Conservation (phyloP, 2,329 filamentous ascomycete genomes). For the Paecilomyces formosus region DNA sequence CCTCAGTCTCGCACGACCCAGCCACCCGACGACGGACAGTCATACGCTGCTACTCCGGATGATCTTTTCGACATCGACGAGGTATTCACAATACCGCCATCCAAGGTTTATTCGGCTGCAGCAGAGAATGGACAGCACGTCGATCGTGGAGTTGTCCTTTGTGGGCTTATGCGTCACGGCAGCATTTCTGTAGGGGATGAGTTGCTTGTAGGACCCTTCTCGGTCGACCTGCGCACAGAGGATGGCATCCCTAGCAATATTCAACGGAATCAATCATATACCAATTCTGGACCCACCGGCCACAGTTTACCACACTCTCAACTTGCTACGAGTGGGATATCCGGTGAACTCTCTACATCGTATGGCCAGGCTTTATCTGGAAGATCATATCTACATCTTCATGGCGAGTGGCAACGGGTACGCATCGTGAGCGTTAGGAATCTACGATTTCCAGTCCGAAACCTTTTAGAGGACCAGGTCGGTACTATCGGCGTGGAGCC, state of each 20-base stretch:
- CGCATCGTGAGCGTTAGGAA: constrained; percentile 82
- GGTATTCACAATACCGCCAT: constrained; percentile 66
- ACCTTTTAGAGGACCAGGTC: constrained; percentile 71
- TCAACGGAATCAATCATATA: constrained; percentile 8
- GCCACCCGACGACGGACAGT: constrained; percentile 7
- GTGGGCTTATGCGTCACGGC: constrained; percentile 76
- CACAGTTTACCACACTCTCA: constrained; percentile 14
- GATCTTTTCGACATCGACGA: constrained; percentile 87
- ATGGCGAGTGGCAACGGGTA: constrained; percentile 72
- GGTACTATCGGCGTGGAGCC: constrained; percentile 74
- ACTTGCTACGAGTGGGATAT: constrained; percentile 19
- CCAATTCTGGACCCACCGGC: constrained; percentile 8
- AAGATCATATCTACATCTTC: constrained; percentile 45
- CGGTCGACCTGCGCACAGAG: constrained; percentile 40
- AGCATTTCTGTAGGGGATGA: constrained; percentile 68
- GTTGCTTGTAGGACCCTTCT: constrained; percentile 71
- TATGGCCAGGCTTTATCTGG: constrained; percentile 19
- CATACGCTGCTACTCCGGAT: constrained; percentile 47
- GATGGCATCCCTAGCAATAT: constrained; percentile 32
- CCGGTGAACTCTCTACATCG: constrained; percentile 26
- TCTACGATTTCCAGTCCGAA: constrained; percentile 71
- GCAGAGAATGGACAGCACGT: constrained; percentile 33
- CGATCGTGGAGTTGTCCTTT: constrained; percentile 64
- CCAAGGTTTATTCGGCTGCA: constrained; percentile 45
- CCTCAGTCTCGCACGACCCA: constrained; percentile 16